Conservation (phyloP, 2,329 filamentous ascomycete species). For the Corinectria fuckeliana region DNA sequence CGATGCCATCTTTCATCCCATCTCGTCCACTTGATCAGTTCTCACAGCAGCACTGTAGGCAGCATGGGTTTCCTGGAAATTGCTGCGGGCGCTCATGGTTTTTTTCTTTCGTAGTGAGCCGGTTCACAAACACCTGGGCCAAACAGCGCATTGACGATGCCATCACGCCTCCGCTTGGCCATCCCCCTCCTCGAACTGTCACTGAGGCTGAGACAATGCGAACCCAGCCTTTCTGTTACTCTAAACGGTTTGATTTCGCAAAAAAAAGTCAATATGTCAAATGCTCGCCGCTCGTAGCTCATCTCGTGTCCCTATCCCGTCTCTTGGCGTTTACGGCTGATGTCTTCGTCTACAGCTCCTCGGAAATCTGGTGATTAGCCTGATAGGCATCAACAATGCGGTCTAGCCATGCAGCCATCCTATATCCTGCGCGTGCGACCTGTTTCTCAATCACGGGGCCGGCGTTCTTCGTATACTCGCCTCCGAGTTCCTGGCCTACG, state of each 20-base stretch:
- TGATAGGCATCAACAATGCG: constrained; percentile 56
- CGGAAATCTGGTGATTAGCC: constrained; percentile 29
- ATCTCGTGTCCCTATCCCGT: constrained; percentile 3
- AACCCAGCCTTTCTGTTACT: not conserved
- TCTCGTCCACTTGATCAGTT: not conserved
- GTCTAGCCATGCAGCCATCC: constrained; percentile 72
- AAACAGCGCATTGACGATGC: not conserved
- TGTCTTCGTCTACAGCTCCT: constrained; percentile 40
- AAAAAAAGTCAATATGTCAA: constrained; percentile 1
- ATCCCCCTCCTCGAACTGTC: not conserved
- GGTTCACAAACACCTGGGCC: not conserved
- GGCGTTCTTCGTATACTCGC: constrained; percentile 68
- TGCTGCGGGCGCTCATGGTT: not conserved
- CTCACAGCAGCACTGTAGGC: constrained; percentile 5
- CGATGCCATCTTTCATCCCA: constrained; percentile 5
- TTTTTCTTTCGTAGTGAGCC: not conserved
- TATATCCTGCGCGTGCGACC: constrained; percentile 72
- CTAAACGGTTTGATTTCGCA: not conserved
- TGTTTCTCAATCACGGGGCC: constrained; percentile 70
- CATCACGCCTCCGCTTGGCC: not conserved
- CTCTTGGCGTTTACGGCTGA: not conserved
- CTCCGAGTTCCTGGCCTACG: constrained; percentile 64
- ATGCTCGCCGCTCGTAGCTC: not conserved
- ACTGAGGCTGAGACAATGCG: constrained; percentile 3
- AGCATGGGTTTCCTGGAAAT: not conserved